These are phyloP conservation scores for Firmiana major DNA, from an alignment of 345 rosid species.

Conservation along the genomic window DNA sequence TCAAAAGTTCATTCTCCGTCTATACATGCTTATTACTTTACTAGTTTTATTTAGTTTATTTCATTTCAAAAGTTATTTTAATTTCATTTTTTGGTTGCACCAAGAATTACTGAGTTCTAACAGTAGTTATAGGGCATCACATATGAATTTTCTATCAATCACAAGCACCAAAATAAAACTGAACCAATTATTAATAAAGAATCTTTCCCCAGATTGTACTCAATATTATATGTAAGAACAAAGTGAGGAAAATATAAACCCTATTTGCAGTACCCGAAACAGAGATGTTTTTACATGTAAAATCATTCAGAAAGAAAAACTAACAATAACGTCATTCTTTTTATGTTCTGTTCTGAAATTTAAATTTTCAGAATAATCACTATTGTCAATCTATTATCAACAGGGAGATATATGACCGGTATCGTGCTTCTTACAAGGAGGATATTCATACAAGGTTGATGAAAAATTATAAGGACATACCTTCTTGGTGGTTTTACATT, in stretches of 20 bases:
- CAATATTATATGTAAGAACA: no score
- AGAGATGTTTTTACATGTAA: background rate
- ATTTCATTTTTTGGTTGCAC: no score
- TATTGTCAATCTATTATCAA: background rate
- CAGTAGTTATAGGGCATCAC: no score
- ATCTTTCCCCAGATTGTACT: no score
- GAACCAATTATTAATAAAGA: no score
- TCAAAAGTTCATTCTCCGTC: no score
- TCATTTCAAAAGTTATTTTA: no score
- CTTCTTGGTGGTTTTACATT: conserved; percentile 78
- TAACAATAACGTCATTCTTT: background rate
- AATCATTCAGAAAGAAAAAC: background rate
- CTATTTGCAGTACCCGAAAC: background rate
- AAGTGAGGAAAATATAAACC: background rate
- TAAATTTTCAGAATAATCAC: background rate
- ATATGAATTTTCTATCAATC: no score
- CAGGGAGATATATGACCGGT: conserved; percentile 72
- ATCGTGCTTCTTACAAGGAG: conserved; percentile 58
- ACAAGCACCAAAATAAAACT: no score
- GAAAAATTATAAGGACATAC: conserved; percentile 79
- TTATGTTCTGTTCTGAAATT: conserved; percentile 3
- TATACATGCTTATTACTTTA: no score
- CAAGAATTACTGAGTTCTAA: no score
- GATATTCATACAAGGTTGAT: conserved; percentile 81
- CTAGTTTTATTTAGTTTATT: no score